A percentile compares a stretch with the other conserved stretches of the same genome.
These are phyloP conservation scores for Alternaria gaisen DNA, from an alignment of 2,329 filamentous ascomycete species.

Conservation along the genomic window DNA sequence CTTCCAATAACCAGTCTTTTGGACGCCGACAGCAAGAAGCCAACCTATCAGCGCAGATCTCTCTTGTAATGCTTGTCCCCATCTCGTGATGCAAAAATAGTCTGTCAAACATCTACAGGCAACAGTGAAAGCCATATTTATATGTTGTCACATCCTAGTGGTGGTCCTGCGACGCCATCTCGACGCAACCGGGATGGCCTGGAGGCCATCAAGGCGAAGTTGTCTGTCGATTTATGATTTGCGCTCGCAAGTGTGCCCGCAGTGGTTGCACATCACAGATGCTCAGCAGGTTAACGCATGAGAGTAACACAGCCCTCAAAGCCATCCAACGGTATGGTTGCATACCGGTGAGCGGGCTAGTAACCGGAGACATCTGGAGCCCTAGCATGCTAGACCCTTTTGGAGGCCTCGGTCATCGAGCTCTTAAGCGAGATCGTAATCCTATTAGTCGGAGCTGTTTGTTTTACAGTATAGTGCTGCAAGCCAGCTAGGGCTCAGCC, in stretches of 20 bases:
- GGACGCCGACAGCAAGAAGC: constrained; percentile 23
- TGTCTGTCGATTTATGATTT: background rate
- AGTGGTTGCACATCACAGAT: constrained; percentile 27
- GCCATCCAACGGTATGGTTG: constrained; percentile 26
- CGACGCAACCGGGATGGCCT: background rate
- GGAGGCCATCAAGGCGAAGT: background rate
- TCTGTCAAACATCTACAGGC: constrained; percentile 27
- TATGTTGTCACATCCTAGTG: constrained; percentile 27
- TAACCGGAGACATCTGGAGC: constrained; percentile 14
- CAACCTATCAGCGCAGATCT: constrained; percentile 21
- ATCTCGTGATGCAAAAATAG: constrained; percentile 41
- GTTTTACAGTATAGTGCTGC: constrained; percentile 38
- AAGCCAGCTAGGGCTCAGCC: constrained; percentile 41
- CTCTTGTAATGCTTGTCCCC: constrained; percentile 39
- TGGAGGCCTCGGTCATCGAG: constrained; percentile 19
- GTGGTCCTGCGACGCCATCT: constrained; percentile 20
- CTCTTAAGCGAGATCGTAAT: constrained; percentile 12
- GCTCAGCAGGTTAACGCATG: constrained; percentile 33
- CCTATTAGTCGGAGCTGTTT: constrained; percentile 31
- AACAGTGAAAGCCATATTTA: constrained; percentile 22
- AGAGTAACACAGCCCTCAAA: constrained; percentile 32
- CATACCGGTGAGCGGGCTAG: constrained; percentile 40
- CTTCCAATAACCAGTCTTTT: constrained; percentile 19
- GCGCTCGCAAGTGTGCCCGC: constrained; percentile 36
- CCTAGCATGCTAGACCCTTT: constrained; percentile 24